Evolutionary conservation across 805 yeast genomes (phyloP).

Genomic region (Suhomyces prunicola): DNA sequence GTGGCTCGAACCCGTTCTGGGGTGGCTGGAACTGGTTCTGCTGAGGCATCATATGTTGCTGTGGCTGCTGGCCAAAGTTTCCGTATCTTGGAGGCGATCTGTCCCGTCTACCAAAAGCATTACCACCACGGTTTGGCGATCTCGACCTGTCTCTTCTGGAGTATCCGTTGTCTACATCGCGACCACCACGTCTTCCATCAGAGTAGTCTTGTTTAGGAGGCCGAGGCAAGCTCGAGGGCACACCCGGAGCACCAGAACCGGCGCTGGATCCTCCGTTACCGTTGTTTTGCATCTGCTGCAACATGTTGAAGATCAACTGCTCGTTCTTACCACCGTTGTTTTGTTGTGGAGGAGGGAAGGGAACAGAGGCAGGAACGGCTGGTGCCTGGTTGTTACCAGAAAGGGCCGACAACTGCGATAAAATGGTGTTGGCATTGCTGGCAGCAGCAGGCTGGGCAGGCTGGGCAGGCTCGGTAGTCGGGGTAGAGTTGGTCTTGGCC

Average conservation of each 20-base stretch:
- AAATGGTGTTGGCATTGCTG: conserved; percentile 35
- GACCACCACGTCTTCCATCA: conserved; percentile 30
- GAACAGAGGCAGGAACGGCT: conserved; percentile 7
- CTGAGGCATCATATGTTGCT: conserved; percentile 3
- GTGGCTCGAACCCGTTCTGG: conserved; percentile 3
- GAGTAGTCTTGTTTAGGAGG: conserved; percentile 13
- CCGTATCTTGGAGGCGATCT: conserved; percentile 27
- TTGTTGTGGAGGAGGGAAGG: conserved; percentile 11
- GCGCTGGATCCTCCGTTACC: conserved; percentile 7
- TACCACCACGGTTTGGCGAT: conserved; percentile 41
- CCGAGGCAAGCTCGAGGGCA: conserved; percentile 5
- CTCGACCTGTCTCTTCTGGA: conserved; percentile 53
- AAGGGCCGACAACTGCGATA: conserved; percentile 43
- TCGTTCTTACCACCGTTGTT: conserved; percentile 14
- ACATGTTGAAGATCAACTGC: conserved; percentile 47
- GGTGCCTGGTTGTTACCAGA: conserved; percentile 18
- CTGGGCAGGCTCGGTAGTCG: conserved; percentile 25
- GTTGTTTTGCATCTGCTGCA: conserved; percentile 47
- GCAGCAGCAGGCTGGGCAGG: conserved; percentile 19
- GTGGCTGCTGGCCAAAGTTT: conserved; percentile 7
- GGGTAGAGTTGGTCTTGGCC: conserved; percentile 42
- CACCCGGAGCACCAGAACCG: conserved; percentile 6
- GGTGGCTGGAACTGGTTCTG: conserved; percentile 7
- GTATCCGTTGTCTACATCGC: conserved; percentile 28
- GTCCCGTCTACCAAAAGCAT: conserved; percentile 19